These are phyloP conservation scores for Naegleria gruberi DNA, from an alignment of 208 protist genomes.

Conservation along the genomic window DNA sequence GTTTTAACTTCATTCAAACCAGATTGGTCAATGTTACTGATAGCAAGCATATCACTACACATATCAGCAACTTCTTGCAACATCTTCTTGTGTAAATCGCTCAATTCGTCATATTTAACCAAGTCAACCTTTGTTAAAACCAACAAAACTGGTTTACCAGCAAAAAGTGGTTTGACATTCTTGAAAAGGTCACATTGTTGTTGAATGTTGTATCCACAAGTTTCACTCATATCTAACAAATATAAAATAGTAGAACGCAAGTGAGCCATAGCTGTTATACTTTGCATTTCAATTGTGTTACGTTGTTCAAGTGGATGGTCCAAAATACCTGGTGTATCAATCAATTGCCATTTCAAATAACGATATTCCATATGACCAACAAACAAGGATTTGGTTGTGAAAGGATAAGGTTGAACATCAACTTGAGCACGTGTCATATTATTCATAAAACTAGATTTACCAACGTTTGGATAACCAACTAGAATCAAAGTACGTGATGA, in stretches of 20 bases:
- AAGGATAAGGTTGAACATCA: slow-evolving; percentile 99
- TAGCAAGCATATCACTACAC: slow-evolving; percentile 21
- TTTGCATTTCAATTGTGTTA: slow-evolving; percentile 99
- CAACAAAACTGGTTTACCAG: slow-evolving; percentile 98
- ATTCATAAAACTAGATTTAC: slow-evolving; percentile 99
- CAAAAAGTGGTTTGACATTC: slow-evolving; percentile 96
- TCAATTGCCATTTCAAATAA: slow-evolving; percentile 97
- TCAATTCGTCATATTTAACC: slow-evolving; percentile 73
- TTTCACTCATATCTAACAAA: slow-evolving; percentile 97
- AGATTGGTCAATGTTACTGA: slow-evolving; percentile 32
- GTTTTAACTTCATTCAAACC: slow-evolving; percentile 74
- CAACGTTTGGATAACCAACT: slow-evolving; percentile 98
- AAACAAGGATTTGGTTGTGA: slow-evolving; percentile 99
- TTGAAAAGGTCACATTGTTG: slow-evolving; percentile 94
- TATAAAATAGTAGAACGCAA: slow-evolving; percentile 94
- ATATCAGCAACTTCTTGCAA: slow-evolving; percentile 48
- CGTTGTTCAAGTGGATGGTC: slow-evolving; percentile 98
- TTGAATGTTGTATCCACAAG: slow-evolving; percentile 95
- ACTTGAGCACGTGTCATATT: slow-evolving; percentile 98
- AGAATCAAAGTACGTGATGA: slow-evolving; percentile 94
- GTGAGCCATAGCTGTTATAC: slow-evolving; percentile 97
- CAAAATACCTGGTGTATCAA: slow-evolving; percentile 99
- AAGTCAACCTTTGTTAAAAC: slow-evolving; percentile 99
- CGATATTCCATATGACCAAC: slow-evolving; percentile 99
- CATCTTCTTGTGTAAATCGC: slow-evolving; percentile 62